Conservation (phyloP, 495 filamentous ascomycete species). For the Penicillium coprophilum region DNA sequence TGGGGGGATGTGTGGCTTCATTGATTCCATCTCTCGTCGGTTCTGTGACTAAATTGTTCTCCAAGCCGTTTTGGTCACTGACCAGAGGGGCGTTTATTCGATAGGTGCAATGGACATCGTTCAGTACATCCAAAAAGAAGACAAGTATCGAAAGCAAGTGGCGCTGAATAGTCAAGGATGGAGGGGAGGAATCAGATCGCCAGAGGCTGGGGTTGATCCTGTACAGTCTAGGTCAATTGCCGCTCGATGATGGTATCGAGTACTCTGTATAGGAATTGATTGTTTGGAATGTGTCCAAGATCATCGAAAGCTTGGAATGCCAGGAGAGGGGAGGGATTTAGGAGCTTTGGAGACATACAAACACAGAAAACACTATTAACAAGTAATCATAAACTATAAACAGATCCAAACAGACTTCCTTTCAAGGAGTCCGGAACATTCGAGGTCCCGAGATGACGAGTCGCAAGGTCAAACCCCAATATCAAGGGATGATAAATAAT, state of each 20-base stretch:
- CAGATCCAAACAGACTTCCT: conserved; percentile 23
- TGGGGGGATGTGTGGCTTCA: conserved; percentile 63
- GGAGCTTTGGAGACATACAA: conserved; percentile 18
- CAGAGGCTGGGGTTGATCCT: conserved; percentile 30
- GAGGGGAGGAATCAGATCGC: conserved; percentile 23
- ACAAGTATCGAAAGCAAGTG: conserved; percentile 10
- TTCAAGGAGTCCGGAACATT: conserved; percentile 22
- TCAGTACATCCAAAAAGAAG: conserved; percentile 15
- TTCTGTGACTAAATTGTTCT: conserved; percentile 7
- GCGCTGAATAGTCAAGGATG: conserved; percentile 15
- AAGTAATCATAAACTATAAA: conserved; percentile 28
- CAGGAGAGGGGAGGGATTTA: conserved; percentile 27
- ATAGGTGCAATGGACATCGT: conserved; percentile 37
- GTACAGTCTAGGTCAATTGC: conserved; percentile 32
- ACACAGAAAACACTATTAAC: conserved; percentile 19
- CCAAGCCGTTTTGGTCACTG: conserved; percentile 33
- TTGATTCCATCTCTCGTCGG: conserved; percentile 38
- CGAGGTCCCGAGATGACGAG: conserved; percentile 19
- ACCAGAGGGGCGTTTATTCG: conserved; percentile 36
- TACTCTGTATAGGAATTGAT: conserved; percentile 19
- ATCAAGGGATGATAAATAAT: conserved; percentile 12
- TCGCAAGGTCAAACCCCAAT: conserved; percentile 16
- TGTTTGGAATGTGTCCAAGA: conserved; percentile 35
- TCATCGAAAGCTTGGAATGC: conserved; percentile 32
- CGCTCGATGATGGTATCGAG: conserved; percentile 15